Evolutionary conservation across 2,329 filamentous ascomycete genomes (phyloP), one percentile per base, ranked within the genome.

Genomic region (Didymellaceae sp.): DNA sequence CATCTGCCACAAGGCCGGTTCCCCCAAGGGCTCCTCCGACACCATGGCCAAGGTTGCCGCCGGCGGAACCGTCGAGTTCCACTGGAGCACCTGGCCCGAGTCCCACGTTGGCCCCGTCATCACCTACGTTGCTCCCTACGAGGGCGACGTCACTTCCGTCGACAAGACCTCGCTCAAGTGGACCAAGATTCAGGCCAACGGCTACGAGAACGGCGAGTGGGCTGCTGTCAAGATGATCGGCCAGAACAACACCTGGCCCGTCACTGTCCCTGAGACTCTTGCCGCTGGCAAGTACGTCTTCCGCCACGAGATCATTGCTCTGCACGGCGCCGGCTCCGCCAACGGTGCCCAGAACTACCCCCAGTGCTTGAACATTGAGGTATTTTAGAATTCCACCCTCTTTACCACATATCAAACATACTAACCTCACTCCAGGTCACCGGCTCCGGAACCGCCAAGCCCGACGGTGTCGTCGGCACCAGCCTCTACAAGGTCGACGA

Each of bases 1-100:
- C 57, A 82, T 85, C 73, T 87, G 84, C 76, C 86, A 88, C 77
- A 77, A 77, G 67, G 72, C 73, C 33, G 84, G 80, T 22, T 76
- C 77, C 22, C 77, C 79, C 74, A 54, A 61, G 22, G 52, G 52
- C 21, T 60, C 57, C 20, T 60, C 55, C 9, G 74, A 78, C 49
- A 76, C 78, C 55, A 35, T 65, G 39, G 83, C 81, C 14, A 74
- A 79, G n/a, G 80, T 87, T 28, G 75, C 78, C n/a, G 86, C 86
- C 11, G 87, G 86, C 54, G 76, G 77, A 56, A 77, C 76, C 7
- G 68, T 89, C 58, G 73, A 44, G 45, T 71, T 85, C 30, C 73
- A 76, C 48, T 86, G 83, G 83, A 82, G 77, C 10, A 39, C 31
- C 30, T 73, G 72, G 71, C 71, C 72, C 44, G 65, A 63, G 13